phyloP scores from a whole-genome alignment of 2,329 filamentous ascomycete species.

The Myriangium duriaei region DNA sequence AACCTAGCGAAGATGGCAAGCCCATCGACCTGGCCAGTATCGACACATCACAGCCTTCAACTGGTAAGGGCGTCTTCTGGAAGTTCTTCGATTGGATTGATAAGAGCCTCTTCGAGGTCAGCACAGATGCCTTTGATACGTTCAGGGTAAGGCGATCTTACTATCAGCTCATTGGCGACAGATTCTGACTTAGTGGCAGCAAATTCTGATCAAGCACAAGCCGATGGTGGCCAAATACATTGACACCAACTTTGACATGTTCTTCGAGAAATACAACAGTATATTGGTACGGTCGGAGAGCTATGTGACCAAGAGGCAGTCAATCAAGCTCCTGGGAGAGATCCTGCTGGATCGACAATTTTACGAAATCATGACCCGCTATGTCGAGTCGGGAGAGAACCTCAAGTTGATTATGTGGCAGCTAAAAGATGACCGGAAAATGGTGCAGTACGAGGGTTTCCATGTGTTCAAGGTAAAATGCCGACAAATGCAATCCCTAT shows the following conservation, averaged over 20 bases:
- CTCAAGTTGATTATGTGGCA: constrained; percentile 98
- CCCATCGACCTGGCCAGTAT: constrained; percentile 67
- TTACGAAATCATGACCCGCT: constrained; percentile 95
- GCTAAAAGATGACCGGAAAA: constrained; percentile 85
- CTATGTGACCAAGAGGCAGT: constrained; percentile 96
- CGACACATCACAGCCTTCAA: constrained; percentile 61
- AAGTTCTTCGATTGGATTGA: constrained; percentile 96
- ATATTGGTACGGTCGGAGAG: constrained; percentile 81
- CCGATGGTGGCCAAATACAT: constrained; percentile 79
- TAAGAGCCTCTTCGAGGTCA: constrained; percentile 89
- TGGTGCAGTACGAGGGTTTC: constrained; percentile 99
- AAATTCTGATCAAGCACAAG: constrained; percentile 90
- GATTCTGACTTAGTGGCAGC: constrained; percentile 40
- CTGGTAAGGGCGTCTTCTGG: constrained; percentile 84
- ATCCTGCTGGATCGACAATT: constrained; percentile 89
- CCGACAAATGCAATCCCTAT: background rate
- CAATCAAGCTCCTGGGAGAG: constrained; percentile 92
- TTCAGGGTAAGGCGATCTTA: constrained; percentile 57
- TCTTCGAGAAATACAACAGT: constrained; percentile 84
- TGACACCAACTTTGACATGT: constrained; percentile 78
- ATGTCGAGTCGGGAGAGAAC: constrained; percentile 89
- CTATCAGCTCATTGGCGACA: background rate
- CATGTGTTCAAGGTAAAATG: constrained; percentile 77
- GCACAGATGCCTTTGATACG: constrained; percentile 93
- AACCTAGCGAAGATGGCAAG: constrained; percentile 60